A percentile compares a stretch with the other conserved stretches of the same genome.
phyloP scores from a whole-genome alignment of 2,329 filamentous ascomycete species.

The Atkinsonella hypoxylon region DNA sequence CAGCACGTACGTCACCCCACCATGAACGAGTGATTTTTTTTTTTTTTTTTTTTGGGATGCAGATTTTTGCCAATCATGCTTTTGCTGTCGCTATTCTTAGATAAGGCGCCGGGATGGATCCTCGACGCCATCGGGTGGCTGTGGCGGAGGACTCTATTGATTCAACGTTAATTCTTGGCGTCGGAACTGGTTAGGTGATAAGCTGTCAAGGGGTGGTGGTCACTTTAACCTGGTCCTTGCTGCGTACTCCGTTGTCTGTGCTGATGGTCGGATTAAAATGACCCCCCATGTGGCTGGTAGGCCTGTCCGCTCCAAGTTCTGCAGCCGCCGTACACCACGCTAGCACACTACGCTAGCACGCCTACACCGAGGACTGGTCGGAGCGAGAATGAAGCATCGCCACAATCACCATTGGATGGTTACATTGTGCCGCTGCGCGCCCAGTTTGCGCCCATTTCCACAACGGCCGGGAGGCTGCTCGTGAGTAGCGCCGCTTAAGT shows the following conservation, averaged over 20 bases:
- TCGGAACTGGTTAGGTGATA: too few species aligned
- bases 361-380: background rate
- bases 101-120: background rate
- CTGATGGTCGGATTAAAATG: too few species aligned
- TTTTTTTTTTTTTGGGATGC: background rate
- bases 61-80: background rate
- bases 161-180: background rate
- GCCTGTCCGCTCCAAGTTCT: background rate
- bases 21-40: background rate
- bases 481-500: too few species aligned
- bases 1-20: conserved; percentile 3
- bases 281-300: too few species aligned
- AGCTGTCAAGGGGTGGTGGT: too few species aligned
- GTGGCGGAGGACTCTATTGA: background rate
- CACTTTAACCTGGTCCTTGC: too few species aligned
- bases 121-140: conserved; percentile 1
- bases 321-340: too few species aligned
- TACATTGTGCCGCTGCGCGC: background rate
- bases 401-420: background rate
- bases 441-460: background rate
- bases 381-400: background rate
- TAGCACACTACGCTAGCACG: background rate
- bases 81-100: conserved; percentile 6
- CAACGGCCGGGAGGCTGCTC: too few species aligned
- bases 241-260: too few species aligned